Percentiles rank a stretch among this genome's conserved stretches.
Conservation (phyloP, 1,284 basidiomycete genomes). For the Trichosporon inkin region DNA sequence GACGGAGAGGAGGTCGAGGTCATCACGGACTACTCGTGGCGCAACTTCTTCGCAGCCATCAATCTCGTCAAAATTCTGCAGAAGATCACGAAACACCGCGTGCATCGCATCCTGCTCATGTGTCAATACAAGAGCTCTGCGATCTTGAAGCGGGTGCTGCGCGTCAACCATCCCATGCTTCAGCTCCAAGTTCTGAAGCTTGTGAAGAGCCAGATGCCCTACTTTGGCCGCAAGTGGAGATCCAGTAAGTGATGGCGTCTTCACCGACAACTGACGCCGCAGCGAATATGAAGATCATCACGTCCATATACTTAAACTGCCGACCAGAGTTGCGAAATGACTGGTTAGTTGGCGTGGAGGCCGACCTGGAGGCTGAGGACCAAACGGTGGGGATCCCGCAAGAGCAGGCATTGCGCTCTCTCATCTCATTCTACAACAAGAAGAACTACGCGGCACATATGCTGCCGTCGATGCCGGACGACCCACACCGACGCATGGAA, state of each 20-base stretch:
- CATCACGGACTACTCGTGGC: constrained; percentile 91
- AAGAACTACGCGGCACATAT: constrained; percentile 38
- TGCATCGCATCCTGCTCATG: constrained; percentile 90
- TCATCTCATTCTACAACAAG: constrained; percentile 78
- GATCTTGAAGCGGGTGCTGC: constrained; percentile 88
- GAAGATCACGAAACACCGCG: constrained; percentile 90
- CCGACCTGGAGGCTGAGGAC: constrained; percentile 77
- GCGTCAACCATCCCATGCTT: constrained; percentile 88
- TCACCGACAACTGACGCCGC: constrained; percentile 8
- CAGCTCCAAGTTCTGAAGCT: constrained; percentile 96
- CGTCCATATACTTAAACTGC: constrained; percentile 95
- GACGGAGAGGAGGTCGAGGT: constrained; percentile 74
- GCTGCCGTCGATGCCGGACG: constrained; percentile 22
- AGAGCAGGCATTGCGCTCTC: constrained; percentile 88
- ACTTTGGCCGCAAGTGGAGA: constrained; percentile 96
- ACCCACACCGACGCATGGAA: background rate
- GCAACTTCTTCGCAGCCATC: constrained; percentile 97
- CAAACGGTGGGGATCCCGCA: constrained; percentile 63
- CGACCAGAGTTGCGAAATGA: constrained; percentile 94
- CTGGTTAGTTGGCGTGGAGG: constrained; percentile 91
- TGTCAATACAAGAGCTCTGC: constrained; percentile 98
- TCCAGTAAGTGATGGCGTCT: constrained; percentile 63
- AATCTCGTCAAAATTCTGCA: constrained; percentile 98
- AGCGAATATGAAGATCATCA: constrained; percentile 99
- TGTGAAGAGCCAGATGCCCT: constrained; percentile 98